phyloP scores from a whole-genome alignment of 1,284 basidiomycete genomes.

The Bjerkandera adusta region DNA sequence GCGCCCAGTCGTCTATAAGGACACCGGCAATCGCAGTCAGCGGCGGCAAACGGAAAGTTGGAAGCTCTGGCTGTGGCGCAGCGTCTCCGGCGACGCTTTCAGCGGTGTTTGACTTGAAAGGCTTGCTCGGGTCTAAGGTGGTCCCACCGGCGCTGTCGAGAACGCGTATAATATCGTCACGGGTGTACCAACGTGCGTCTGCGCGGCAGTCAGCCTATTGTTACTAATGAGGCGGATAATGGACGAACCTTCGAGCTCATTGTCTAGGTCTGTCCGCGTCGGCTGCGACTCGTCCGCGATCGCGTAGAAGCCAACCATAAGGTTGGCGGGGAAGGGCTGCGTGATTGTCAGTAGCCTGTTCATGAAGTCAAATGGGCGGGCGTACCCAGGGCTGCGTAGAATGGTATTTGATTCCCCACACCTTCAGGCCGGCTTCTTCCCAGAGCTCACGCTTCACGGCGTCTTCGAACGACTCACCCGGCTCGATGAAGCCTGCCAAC shows the following conservation, averaged over 20 bases:
- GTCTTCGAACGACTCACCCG: conserved; percentile 94
- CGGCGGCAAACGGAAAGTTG: conserved; percentile 66
- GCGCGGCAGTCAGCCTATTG: background rate
- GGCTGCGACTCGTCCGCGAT: conserved; percentile 69
- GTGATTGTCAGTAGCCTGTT: conserved; percentile 4
- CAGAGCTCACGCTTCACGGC: conserved; percentile 91
- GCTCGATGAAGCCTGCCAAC: conserved; percentile 89
- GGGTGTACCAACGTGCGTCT: conserved; percentile 88
- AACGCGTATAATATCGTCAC: conserved; percentile 64
- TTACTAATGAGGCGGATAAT: conserved; percentile 9
- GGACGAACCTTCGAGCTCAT: conserved; percentile 82
- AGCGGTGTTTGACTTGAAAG: conserved; percentile 17
- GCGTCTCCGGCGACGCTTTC: conserved; percentile 43
- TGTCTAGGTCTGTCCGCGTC: conserved; percentile 89
- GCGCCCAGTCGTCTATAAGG: conserved; percentile 62
- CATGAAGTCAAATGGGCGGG: conserved; percentile 5
- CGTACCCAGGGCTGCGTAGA: conserved; percentile 81
- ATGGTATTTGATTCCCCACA: conserved; percentile 86
- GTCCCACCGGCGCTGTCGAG: conserved; percentile 55
- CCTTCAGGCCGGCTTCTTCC: conserved; percentile 91
- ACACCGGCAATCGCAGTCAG: conserved; percentile 66
- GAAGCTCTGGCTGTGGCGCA: too few relatives aligned
- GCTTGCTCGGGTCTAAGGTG: conserved; percentile 54
- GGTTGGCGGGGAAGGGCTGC: conserved; percentile 83
- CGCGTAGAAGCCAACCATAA: conserved; percentile 92